Evolutionary conservation across 768 basidiomycete genomes (phyloP).

Genomic region (Mycena indigotica): DNA sequence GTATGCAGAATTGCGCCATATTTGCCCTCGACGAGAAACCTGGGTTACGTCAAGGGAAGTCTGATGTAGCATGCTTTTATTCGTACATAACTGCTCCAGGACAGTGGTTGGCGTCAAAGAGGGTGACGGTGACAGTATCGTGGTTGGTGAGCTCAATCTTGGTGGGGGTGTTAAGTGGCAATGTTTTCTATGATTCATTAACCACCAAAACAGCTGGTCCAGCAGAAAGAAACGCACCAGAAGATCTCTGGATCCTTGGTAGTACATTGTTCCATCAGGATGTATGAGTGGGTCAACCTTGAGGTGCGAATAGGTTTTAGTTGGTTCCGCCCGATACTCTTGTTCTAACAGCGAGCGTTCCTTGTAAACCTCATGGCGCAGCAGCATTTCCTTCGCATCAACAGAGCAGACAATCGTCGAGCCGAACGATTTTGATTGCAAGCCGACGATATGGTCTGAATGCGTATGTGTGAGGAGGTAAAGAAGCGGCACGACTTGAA

Average conservation of each 20-base stretch:
- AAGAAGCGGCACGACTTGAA: constrained; percentile 46
- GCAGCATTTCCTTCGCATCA: constrained; percentile 85
- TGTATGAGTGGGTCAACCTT: constrained; percentile 53
- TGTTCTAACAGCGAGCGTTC: constrained; percentile 62
- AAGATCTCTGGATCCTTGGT: constrained; percentile 64
- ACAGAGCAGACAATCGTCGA: constrained; percentile 74
- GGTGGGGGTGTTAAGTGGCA: constrained; percentile 69
- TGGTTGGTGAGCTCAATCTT: constrained; percentile 55
- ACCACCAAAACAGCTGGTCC: background rate
- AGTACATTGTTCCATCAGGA: constrained; percentile 50
- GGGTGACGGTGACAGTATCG: constrained; percentile 70
- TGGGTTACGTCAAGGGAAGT: constrained; percentile 30
- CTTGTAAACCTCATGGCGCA: constrained; percentile 70
- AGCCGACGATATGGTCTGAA: constrained; percentile 81
- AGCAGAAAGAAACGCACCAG: constrained; percentile 46
- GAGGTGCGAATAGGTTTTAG: constrained; percentile 67
- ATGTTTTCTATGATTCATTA: constrained; percentile 45
- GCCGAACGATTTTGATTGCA: constrained; percentile 74
- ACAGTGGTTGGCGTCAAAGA: constrained; percentile 92
- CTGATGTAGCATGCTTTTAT: background rate
- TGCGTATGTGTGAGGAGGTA: constrained; percentile 91
- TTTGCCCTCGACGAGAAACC: constrained; percentile 81
- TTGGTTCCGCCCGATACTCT: constrained; percentile 52
- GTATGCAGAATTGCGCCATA: constrained; percentile 83
- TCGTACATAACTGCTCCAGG: constrained; percentile 90